Conservation (phyloP, 192 early-diverging fungal species). For the Nowakowskiella sp. region DNA sequence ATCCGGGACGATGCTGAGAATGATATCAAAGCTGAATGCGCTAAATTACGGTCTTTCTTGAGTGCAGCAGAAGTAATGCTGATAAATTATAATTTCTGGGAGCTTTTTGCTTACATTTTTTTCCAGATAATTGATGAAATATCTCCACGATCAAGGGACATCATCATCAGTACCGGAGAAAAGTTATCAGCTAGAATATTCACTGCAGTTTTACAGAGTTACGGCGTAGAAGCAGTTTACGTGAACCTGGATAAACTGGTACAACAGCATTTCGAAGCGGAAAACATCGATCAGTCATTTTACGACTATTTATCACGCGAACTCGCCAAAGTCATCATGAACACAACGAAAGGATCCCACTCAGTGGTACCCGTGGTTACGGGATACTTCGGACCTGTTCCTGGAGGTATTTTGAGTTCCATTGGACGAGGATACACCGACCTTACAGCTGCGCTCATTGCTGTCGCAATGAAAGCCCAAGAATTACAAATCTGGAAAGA, state of each 20-base stretch:
- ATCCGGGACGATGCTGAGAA: constrained; percentile 32
- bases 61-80: constrained; percentile 73
- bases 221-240: constrained; percentile 76
- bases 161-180: constrained; percentile 91
- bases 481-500: constrained; percentile 99
- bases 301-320: constrained; percentile 82
- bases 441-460: constrained; percentile 88
- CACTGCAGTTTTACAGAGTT: constrained; percentile 67
- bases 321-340: constrained; percentile 51
- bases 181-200: constrained; percentile 88
- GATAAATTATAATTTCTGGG: background rate
- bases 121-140: constrained; percentile 84
- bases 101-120: background rate
- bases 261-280: constrained; percentile 68
- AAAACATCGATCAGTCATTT: constrained; percentile 83
- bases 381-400: constrained; percentile 95
- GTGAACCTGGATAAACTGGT: constrained; percentile 83
- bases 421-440: constrained; percentile 98
- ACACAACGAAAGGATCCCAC: constrained; percentile 30
- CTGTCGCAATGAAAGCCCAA: constrained; percentile 77
- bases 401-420: constrained; percentile 79
- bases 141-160: constrained; percentile 89
- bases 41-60: constrained; percentile 73
- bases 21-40: constrained; percentile 71
- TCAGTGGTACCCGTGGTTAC: constrained; percentile 83